A percentile compares a stretch with the other conserved stretches of the same genome.
These are phyloP conservation scores for Fusarium siculi DNA, from an alignment of 2,329 filamentous ascomycete species.

Conservation along the genomic window DNA sequence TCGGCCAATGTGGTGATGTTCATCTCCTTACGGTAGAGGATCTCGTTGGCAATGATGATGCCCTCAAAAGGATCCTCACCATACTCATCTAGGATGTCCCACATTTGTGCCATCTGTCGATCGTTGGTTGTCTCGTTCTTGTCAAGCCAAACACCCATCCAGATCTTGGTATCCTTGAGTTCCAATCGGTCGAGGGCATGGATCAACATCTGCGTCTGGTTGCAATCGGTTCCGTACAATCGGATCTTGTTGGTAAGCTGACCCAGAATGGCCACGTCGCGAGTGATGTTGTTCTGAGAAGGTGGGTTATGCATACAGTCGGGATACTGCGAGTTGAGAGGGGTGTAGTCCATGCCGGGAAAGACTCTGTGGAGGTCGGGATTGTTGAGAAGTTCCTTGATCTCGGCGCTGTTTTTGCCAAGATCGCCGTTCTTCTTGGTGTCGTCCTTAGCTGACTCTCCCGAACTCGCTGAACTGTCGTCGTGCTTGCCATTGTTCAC, in stretches of 20 bases:
- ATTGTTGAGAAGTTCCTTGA: conserved; percentile 85
- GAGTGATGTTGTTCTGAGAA: conserved; percentile 93
- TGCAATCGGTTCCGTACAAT: conserved; percentile 95
- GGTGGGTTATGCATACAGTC: conserved; percentile 81
- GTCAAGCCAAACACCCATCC: conserved; percentile 95
- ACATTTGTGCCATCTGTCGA: conserved; percentile 86
- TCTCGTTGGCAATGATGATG: conserved; percentile 85
- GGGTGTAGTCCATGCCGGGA: conserved; percentile 94
- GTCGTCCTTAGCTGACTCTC: conserved; percentile 69
- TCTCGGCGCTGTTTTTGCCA: conserved; percentile 78
- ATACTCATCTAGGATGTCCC: conserved; percentile 79
- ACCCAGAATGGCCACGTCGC: conserved; percentile 88
- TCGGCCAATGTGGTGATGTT: conserved; percentile 70
- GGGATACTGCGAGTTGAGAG: conserved; percentile 89
- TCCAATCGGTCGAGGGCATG: conserved; percentile 81
- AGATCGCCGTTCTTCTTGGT: conserved; percentile 74
- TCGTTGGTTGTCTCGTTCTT: conserved; percentile 83
- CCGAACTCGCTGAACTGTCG: conserved; percentile 38
- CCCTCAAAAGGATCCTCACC: conserved; percentile 77
- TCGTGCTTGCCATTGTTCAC: conserved; percentile 57
- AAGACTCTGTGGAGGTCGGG: conserved; percentile 89
- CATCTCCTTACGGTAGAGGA: conserved; percentile 81
- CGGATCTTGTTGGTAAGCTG: conserved; percentile 90
- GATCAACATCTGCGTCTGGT: conserved; percentile 94
- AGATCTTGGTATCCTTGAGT: conserved; percentile 82